Percentiles rank a stretch among this genome's conserved stretches.
Conservation (phyloP, 2,329 filamentous ascomycete species). For the Aspergillus sergii region DNA sequence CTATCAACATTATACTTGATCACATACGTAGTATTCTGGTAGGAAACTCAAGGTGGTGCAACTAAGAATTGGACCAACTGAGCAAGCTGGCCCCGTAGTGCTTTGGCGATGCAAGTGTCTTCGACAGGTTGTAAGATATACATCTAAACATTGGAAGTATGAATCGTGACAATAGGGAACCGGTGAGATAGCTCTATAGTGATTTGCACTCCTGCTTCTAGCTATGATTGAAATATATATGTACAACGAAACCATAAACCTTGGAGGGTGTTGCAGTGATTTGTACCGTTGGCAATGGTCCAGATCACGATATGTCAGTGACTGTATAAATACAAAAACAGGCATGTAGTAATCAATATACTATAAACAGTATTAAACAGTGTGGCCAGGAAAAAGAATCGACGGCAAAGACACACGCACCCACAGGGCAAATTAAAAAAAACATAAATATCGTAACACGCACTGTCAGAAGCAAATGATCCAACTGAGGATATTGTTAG, state of each 20-base stretch:
- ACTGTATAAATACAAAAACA: slow-evolving; percentile 14
- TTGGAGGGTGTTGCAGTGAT: background rate
- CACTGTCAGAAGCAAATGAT: slow-evolving; percentile 5
- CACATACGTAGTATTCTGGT: background rate
- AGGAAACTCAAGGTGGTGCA: background rate
- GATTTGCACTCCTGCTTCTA: background rate
- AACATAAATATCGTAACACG: slow-evolving; percentile 21
- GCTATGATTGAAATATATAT: slow-evolving; percentile 7
- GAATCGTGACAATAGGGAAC: background rate
- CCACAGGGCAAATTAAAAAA: slow-evolving; percentile 2
- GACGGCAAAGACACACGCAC: background rate
- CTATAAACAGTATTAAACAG: slow-evolving; percentile 17
- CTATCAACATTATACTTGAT: background rate
- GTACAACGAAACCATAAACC: slow-evolving; percentile 6
- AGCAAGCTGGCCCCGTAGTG: background rate
- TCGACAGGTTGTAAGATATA: background rate
- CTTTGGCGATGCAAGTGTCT: background rate
- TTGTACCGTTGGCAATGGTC: background rate
- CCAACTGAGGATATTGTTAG: background rate
- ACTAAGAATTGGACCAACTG: background rate
- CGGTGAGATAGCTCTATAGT: background rate
- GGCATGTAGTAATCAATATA: slow-evolving; percentile 13
- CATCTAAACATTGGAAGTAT: background rate
- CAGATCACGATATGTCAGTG: background rate
- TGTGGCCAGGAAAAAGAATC: background rate